phyloP scores from a whole-genome alignment of 805 yeast species.

The Candida anglica region DNA sequence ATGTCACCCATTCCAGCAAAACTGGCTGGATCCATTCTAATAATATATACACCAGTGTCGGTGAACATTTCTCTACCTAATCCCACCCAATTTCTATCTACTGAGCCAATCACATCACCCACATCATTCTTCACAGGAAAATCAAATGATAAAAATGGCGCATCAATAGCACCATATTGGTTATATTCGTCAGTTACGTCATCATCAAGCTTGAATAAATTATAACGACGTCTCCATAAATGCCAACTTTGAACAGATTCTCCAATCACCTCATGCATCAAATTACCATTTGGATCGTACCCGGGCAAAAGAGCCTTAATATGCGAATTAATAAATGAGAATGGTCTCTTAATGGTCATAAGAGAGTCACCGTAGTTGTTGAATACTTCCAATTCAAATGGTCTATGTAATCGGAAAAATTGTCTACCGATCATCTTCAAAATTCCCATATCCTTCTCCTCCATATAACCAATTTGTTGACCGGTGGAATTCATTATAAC shows the following conservation, averaged over 20 bases:
- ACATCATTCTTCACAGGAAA: constrained; percentile 68
- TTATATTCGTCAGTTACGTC: constrained; percentile 44
- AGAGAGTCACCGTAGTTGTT: constrained; percentile 59
- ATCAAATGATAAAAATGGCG: constrained; percentile 81
- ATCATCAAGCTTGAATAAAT: constrained; percentile 57
- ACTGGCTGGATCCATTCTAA: constrained; percentile 75
- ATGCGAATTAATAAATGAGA: constrained; percentile 84
- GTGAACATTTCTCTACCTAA: constrained; percentile 89
- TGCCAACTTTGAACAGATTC: constrained; percentile 95
- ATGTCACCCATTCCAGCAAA: constrained; percentile 54
- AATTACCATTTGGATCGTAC: constrained; percentile 27
- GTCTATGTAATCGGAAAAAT: constrained; percentile 79
- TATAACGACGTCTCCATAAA: constrained; percentile 85
- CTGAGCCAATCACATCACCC: constrained; percentile 63
- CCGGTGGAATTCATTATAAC: constrained; percentile 72
- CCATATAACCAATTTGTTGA: constrained; percentile 70
- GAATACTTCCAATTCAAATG: constrained; percentile 70
- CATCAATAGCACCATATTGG: constrained; percentile 86
- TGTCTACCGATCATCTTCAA: constrained; percentile 75
- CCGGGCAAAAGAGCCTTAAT: constrained; percentile 70
- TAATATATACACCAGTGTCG: constrained; percentile 88
- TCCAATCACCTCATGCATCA: constrained; percentile 56
- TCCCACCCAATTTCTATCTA: constrained; percentile 94
- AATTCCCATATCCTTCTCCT: constrained; percentile 75
- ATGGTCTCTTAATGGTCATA: constrained; percentile 73